These are phyloP conservation scores for Paratinospora sagittata DNA, from an alignment of 164 flowering plant genomes.

Conservation along the genomic window DNA sequence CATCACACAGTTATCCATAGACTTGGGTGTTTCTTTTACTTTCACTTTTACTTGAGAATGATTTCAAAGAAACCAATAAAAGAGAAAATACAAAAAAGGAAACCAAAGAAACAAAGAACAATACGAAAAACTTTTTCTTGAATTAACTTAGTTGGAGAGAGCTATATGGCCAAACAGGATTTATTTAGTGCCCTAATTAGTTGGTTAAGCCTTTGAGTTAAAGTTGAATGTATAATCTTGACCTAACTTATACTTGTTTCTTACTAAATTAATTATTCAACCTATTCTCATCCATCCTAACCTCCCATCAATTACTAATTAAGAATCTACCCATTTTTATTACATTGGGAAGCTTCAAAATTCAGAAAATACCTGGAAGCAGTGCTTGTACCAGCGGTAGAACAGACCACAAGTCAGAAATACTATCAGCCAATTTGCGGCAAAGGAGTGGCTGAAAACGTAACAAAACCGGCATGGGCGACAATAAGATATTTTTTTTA, in stretches of 20 bases:
- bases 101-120: not conserved
- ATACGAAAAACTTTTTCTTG: not conserved
- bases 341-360: not conserved
- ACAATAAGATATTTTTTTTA: not conserved
- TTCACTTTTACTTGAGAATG: not conserved
- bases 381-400: conserved; percentile 85
- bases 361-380: conserved; percentile 52
- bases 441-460: conserved; percentile 62
- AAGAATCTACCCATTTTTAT: not conserved
- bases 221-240: not conserved
- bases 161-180: not conserved
- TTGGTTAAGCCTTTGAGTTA: not conserved
- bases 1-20: not conserved
- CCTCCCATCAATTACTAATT: not conserved
- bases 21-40: not conserved
- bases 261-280: too few species aligned
- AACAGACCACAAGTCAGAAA: conserved; percentile 65
- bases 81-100: not conserved
- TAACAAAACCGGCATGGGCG: not conserved
- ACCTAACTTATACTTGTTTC: too few species aligned
- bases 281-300: not conserved
- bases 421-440: conserved; percentile 46
- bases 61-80: not conserved
- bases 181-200: not conserved
- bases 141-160: not conserved